Evolutionary conservation across 768 basidiomycete species (phyloP).

Genomic region (Crassisporium funariophilum): DNA sequence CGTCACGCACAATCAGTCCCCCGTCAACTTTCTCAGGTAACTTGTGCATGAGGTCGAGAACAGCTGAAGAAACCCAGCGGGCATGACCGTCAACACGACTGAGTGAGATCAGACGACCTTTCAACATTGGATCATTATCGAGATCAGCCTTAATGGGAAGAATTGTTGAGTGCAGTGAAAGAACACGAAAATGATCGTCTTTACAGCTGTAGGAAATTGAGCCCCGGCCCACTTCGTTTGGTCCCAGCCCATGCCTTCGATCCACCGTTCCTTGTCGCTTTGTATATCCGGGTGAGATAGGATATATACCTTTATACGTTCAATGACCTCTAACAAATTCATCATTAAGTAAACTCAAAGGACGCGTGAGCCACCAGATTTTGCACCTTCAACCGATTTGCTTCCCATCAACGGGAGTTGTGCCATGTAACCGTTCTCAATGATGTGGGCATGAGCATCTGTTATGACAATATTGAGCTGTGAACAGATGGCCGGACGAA

Average conservation of each 20-base stretch:
- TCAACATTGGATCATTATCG: conserved; percentile 65
- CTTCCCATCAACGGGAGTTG: conserved; percentile 65
- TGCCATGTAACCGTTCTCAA: conserved; percentile 72
- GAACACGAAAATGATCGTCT: neutral
- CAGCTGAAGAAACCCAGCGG: conserved; percentile 78
- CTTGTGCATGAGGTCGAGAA: conserved; percentile 62
- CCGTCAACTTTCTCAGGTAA: conserved; percentile 70
- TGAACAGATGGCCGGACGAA: neutral
- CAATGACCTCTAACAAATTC: conserved; percentile 55
- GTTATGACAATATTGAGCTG: neutral
- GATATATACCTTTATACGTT: conserved; percentile 61
- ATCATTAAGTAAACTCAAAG: neutral
- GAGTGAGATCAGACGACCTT: conserved; percentile 71
- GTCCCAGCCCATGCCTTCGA: conserved; percentile 92
- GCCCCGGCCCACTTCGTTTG: conserved; percentile 75
- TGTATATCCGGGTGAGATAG: conserved; percentile 55
- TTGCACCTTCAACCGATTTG: conserved; percentile 58
- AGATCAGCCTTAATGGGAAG: conserved; percentile 60
- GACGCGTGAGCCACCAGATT: neutral
- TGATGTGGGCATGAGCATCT: conserved; percentile 83
- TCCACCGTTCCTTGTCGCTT: conserved; percentile 62
- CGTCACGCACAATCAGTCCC: conserved; percentile 71
- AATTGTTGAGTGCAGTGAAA: neutral
- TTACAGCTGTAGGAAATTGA: conserved; percentile 73
- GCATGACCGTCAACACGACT: conserved; percentile 84